phyloP scores from a whole-genome alignment of 2,329 filamentous ascomycete species.

The Microcyclospora tardicrescens region DNA sequence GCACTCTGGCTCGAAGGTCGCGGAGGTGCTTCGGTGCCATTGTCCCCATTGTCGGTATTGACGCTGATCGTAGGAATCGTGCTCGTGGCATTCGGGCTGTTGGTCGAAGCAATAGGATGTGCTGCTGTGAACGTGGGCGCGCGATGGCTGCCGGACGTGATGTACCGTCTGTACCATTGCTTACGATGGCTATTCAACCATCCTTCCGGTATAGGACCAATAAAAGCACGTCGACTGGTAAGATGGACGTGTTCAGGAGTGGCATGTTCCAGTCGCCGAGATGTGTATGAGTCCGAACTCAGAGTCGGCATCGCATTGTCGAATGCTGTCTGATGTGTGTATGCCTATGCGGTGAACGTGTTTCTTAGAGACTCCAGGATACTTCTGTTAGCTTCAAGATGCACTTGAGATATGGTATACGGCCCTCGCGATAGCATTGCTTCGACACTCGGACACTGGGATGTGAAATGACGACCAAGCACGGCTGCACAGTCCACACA shows the following conservation, averaged over 20 bases:
- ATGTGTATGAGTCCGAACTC: constrained; percentile 25
- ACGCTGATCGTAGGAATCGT: no score
- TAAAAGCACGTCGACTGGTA: constrained; percentile 50
- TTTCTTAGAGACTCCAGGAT: no score
- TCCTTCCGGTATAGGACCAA: constrained; percentile 51
- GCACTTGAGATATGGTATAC: no score
- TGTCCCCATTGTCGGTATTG: background rate
- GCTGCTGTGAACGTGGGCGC: constrained; percentile 18
- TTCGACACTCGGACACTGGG: no score
- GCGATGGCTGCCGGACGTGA: constrained; percentile 23
- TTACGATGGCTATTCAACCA: constrained; percentile 52
- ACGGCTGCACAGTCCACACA: no score
- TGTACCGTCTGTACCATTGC: constrained; percentile 46
- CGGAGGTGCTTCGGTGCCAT: constrained; percentile 2
- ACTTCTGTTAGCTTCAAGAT: no score
- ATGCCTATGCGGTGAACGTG: no score
- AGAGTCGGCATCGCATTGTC: constrained; percentile 5
- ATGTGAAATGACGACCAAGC: no score
- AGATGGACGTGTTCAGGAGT: constrained; percentile 48
- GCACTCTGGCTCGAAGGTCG: constrained; percentile 8
- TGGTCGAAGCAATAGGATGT: constrained; percentile 5
- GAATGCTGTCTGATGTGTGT: no score
- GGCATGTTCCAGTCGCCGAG: constrained; percentile 38
- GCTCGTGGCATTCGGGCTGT: background rate
- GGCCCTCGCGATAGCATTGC: constrained; percentile 8